These are phyloP conservation scores for Aechmea fasciata DNA, from an alignment of 176 grass and related monocot genomes.

Conservation along the genomic window DNA sequence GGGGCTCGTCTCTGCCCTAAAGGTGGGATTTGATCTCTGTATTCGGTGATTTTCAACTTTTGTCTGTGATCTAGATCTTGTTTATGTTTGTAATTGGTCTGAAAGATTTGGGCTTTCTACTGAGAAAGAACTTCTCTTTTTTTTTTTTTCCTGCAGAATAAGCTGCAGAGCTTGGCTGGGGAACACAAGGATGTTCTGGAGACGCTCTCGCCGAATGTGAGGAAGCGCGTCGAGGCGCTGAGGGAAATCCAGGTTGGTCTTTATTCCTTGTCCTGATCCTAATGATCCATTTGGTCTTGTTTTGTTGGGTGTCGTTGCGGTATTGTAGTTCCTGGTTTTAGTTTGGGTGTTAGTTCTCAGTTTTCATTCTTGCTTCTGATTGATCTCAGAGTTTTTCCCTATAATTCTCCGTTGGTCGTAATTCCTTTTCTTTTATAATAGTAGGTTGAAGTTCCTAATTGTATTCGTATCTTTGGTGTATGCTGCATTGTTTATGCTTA, in stretches of 20 bases:
- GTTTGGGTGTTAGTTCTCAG: too few relatives aligned
- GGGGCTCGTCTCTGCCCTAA: slow-evolving; percentile 14
- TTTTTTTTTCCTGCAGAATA: background rate
- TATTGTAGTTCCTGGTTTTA: background rate
- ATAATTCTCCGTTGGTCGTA: too few relatives aligned
- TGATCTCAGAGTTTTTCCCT: too few relatives aligned
- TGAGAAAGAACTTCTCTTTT: background rate
- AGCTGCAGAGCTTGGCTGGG: slow-evolving; percentile 17
- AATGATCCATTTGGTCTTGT: background rate
- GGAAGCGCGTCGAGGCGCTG: slow-evolving; percentile 22
- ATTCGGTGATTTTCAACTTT: background rate
- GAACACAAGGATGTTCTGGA: slow-evolving; percentile 9
- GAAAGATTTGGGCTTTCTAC: background rate
- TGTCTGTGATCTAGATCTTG: background rate
- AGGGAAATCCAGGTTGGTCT: slow-evolving; percentile 16
- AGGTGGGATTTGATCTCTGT: background rate
- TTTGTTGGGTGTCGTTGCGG: background rate
- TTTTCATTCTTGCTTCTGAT: too few relatives aligned
- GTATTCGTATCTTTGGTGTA: too few relatives aligned
- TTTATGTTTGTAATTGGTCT: background rate
- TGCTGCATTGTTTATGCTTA: too few relatives aligned
- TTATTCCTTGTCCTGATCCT: background rate
- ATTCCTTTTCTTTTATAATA: too few relatives aligned
- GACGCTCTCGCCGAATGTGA: slow-evolving; percentile 10
- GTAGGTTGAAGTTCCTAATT: too few relatives aligned